Evolutionary conservation across 345 rosid species (phyloP).

Genomic region (Populus simonii): DNA sequence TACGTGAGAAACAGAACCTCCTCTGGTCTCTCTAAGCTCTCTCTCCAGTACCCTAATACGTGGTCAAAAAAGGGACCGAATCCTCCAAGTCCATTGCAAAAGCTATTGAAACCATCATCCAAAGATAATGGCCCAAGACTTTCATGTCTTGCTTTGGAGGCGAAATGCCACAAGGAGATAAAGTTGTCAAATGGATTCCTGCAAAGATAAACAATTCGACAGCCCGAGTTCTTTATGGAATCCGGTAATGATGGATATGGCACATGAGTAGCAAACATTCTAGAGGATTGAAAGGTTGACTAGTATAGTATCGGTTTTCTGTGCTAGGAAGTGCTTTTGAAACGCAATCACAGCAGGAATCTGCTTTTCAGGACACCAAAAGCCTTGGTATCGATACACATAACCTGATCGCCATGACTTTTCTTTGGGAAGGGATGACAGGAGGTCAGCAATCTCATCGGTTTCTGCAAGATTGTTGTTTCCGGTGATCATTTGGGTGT

Average conservation of each 20-base stretch:
- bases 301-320: slow-evolving; percentile 27
- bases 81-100: slow-evolving; percentile 24
- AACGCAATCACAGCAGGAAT: slow-evolving; percentile 50
- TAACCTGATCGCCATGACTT: slow-evolving; percentile 65
- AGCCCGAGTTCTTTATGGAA: slow-evolving; percentile 8
- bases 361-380: slow-evolving; percentile 71
- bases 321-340: slow-evolving; percentile 34
- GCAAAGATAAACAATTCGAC: slow-evolving; percentile 17
- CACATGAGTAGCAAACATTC: slow-evolving; percentile 23
- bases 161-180: slow-evolving; percentile 25
- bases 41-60: slow-evolving; percentile 32
- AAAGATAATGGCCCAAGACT: slow-evolving; percentile 4
- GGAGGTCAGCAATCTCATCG: slow-evolving; percentile 47
- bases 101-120: slow-evolving; percentile 36
- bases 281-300: slow-evolving; percentile 9
- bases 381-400: slow-evolving; percentile 57
- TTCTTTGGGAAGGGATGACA: slow-evolving; percentile 53
- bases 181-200: slow-evolving; percentile 29
- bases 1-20: slow-evolving; percentile 32
- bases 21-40: slow-evolving; percentile 23
- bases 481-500: no score
- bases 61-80: slow-evolving; percentile 46
- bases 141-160: slow-evolving; percentile 13
- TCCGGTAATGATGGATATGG: slow-evolving; percentile 12
- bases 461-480: slow-evolving; percentile 6